Percentiles rank a stretch among this genome's conserved stretches.
Conservation (phyloP, 1,139 yeast species). For the Nakaseomyces nivariensis region DNA sequence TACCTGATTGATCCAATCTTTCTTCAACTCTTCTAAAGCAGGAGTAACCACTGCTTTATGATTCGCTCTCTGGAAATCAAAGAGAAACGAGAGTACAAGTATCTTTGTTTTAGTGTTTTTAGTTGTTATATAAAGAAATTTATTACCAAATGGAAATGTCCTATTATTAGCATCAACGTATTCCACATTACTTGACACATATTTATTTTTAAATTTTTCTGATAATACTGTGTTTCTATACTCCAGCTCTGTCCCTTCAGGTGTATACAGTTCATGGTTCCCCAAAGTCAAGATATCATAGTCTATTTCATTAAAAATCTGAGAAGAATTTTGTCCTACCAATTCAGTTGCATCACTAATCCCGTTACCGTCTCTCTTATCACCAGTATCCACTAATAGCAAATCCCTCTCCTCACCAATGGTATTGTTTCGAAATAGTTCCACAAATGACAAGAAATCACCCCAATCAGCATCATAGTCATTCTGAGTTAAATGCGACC, state of each 20-base stretch:
- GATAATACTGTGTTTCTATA: conserved; percentile 46
- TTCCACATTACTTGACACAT: conserved; percentile 78
- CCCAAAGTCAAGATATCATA: conserved; percentile 82
- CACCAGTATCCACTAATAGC: conserved; percentile 79
- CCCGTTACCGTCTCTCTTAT: conserved; percentile 92
- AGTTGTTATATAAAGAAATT: conserved; percentile 57
- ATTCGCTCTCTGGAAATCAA: conserved; percentile 62
- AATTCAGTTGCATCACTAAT: conserved; percentile 63
- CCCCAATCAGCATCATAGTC: conserved; percentile 89
- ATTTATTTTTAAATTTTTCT: conserved; percentile 46
- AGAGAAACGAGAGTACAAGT: conserved; percentile 70
- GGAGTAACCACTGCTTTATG: conserved; percentile 54
- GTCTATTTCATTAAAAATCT: conserved; percentile 54
- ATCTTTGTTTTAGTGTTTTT: conserved; percentile 42
- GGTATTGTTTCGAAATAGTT: conserved; percentile 34
- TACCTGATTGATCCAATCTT: conserved; percentile 56
- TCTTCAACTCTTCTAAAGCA: conserved; percentile 39
- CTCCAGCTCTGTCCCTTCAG: conserved; percentile 58
- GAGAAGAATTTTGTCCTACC: conserved; percentile 55
- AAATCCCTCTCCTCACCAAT: conserved; percentile 50
- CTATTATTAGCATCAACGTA: conserved; percentile 39
- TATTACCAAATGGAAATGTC: conserved; percentile 59
- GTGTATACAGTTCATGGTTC: conserved; percentile 82
- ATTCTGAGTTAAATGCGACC: conserved; percentile 73
- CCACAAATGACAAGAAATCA: conserved; percentile 64